A percentile compares a stretch with the other conserved stretches of the same genome.
phyloP scores from a whole-genome alignment of 2,329 filamentous ascomycete genomes.

The Neocatenulostroma microsporum region DNA sequence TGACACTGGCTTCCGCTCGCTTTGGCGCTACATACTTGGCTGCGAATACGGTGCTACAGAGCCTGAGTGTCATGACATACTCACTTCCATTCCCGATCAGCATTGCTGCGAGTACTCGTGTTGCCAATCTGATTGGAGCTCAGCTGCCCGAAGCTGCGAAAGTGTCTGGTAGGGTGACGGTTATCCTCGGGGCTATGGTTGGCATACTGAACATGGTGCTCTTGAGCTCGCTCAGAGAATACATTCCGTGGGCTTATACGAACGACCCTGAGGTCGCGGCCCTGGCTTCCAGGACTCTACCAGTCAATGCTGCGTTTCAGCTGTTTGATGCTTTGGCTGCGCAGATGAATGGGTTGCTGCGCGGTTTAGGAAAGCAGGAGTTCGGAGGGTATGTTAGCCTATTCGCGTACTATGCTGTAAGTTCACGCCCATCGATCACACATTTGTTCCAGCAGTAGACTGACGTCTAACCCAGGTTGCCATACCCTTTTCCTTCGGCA shows the following conservation, averaged over 20 bases:
- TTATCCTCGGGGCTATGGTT: slow-evolving; percentile 60
- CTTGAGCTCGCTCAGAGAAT: slow-evolving; percentile 59
- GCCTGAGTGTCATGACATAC: slow-evolving; percentile 71
- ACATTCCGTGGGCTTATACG: slow-evolving; percentile 70
- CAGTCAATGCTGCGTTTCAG: slow-evolving; percentile 80
- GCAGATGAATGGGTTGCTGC: slow-evolving; percentile 73
- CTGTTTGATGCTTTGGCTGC: slow-evolving; percentile 76
- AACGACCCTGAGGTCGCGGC: slow-evolving; percentile 57
- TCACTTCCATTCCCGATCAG: slow-evolving; percentile 88
- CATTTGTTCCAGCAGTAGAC: too few relatives aligned
- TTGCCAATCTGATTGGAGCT: slow-evolving; percentile 88
- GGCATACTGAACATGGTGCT: slow-evolving; percentile 70
- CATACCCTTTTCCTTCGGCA: slow-evolving; percentile 71
- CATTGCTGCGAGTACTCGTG: slow-evolving; percentile 78
- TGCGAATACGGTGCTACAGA: slow-evolving; percentile 78
- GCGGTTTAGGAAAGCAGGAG: slow-evolving; percentile 80
- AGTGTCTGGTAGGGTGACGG: slow-evolving; percentile 68
- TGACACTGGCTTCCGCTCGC: slow-evolving; percentile 74
- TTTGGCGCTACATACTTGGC: slow-evolving; percentile 74
- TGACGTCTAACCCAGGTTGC: too few relatives aligned
- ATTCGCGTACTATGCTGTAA: slow-evolving; percentile 67
- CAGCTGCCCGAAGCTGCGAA: slow-evolving; percentile 72
- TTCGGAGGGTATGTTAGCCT: slow-evolving; percentile 86
- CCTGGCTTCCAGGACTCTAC: slow-evolving; percentile 61
- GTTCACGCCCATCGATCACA: slow-evolving; percentile 10